Conservation (phyloP, 192 early-diverging fungal genomes). For the Physocladia obscura region DNA sequence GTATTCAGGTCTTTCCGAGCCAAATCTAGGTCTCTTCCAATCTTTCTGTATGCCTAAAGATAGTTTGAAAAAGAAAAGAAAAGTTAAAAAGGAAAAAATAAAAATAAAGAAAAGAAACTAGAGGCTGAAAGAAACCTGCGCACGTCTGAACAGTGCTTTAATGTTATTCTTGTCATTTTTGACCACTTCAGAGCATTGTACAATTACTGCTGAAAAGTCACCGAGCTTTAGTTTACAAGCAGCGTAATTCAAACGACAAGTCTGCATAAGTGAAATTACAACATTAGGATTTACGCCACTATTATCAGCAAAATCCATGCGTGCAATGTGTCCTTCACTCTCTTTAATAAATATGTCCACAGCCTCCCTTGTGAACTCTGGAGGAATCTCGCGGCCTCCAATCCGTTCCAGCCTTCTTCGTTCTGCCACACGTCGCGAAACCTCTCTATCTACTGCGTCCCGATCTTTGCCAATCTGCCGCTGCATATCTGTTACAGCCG, state of each 20-base stretch:
- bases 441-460: conserved; percentile 20
- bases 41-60: conserved; percentile 45
- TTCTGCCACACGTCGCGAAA: conserved; percentile 17
- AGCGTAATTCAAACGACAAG: conserved; percentile 51
- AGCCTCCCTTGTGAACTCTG: conserved; percentile 5
- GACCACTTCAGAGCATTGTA: conserved; percentile 51
- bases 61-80: too few relatives aligned
- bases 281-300: conserved; percentile 17
- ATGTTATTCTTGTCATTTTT: conserved; percentile 39
- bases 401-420: conserved; percentile 13
- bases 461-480: conserved; percentile 16
- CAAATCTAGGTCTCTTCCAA: conserved; percentile 56
- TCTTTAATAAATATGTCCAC: conserved; percentile 1
- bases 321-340: not conserved
- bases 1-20: conserved; percentile 45
- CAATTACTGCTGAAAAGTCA: conserved; percentile 42
- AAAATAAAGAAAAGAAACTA: too few relatives aligned
- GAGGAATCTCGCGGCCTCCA: not conserved
- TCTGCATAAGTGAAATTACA: conserved; percentile 31
- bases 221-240: conserved; percentile 54
- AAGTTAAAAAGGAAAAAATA: too few relatives aligned
- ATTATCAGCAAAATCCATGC: not conserved
- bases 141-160: conserved; percentile 56
- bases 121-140: conserved; percentile 4
- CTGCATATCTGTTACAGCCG: conserved; percentile 41